A percentile compares a stretch with the other conserved stretches of the same genome.
Evolutionary conservation across 192 early-diverging fungal genomes (phyloP).

Genomic region (Tieghemiomyces parasiticus): DNA sequence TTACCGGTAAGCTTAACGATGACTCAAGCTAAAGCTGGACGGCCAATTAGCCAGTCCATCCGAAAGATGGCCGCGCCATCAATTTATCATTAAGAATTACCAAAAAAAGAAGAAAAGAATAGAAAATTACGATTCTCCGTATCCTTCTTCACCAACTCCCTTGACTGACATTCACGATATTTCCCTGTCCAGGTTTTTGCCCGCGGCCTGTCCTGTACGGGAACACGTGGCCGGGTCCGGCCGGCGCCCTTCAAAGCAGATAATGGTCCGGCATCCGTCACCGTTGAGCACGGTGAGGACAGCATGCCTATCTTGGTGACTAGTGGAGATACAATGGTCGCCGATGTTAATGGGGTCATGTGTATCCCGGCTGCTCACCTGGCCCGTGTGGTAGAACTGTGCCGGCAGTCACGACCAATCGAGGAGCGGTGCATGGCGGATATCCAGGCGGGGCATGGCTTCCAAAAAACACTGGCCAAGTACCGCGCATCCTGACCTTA

Average conservation of each 20-base stretch:
- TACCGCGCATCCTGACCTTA: background rate
- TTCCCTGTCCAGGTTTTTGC: slow-evolving; percentile 15
- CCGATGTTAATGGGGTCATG: slow-evolving; percentile 34
- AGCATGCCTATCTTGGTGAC: slow-evolving; percentile 2
- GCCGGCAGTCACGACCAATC: background rate
- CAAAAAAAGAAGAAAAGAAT: no score
- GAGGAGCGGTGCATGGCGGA: slow-evolving; percentile 1
- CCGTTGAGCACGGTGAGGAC: slow-evolving; percentile 13
- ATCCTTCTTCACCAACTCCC: background rate
- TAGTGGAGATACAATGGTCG: slow-evolving; percentile 30
- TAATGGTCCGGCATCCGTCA: background rate
- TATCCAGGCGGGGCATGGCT: background rate
- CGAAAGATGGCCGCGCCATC: background rate
- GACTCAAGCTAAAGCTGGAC: background rate
- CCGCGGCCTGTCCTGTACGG: slow-evolving; percentile 15
- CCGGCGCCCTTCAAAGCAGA: slow-evolving; percentile 2
- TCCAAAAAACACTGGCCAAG: background rate
- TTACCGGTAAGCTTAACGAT: slow-evolving; percentile 4
- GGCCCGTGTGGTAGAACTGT: background rate
- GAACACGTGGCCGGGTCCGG: slow-evolving; percentile 8
- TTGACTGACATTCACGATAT: background rate
- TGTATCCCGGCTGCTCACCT: slow-evolving; percentile 16
- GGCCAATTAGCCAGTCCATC: background rate
- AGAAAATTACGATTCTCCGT: background rate
- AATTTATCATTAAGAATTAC: no score